Evolutionary conservation across 2,329 filamentous ascomycete species (phyloP).

Genomic region (Apiospora phragmitis): DNA sequence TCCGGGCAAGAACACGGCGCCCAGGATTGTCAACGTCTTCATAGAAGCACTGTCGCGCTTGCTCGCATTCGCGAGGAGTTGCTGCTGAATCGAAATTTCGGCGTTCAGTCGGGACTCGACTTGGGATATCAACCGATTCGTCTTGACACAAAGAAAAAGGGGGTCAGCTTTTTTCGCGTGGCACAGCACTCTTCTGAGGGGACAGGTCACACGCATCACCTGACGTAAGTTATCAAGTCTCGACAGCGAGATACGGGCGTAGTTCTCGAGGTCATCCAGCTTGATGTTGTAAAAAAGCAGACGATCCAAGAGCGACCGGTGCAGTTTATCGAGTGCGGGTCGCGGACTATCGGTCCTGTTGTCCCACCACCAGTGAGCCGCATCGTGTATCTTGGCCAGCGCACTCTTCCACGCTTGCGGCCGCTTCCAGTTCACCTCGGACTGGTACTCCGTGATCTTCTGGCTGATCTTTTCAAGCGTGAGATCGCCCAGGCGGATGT

Average conservation of each 20-base stretch:
- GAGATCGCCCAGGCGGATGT: conserved; percentile 22
- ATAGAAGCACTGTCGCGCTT: conserved; percentile 28
- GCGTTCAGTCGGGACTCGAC: conserved; percentile 29
- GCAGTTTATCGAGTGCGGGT: conserved; percentile 22
- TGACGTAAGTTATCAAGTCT: conserved; percentile 34
- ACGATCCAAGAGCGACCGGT: conserved; percentile 27
- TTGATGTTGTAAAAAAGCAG: conserved; percentile 34
- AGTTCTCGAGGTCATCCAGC: conserved; percentile 36
- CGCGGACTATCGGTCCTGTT: conserved; percentile 1
- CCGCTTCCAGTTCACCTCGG: conserved; percentile 33
- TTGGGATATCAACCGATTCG: not conserved
- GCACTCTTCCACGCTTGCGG: conserved; percentile 33
- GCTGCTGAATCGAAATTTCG: conserved; percentile 27
- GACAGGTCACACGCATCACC: conserved; percentile 29
- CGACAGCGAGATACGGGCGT: conserved; percentile 35
- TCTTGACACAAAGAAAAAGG: not conserved
- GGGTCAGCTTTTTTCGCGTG: not conserved
- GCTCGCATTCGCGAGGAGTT: conserved; percentile 21
- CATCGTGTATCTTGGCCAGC: conserved; percentile 21
- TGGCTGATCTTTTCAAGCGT: conserved; percentile 32
- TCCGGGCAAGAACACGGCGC: conserved; percentile 19
- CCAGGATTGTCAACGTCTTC: conserved; percentile 20
- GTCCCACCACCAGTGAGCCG: conserved; percentile 21
- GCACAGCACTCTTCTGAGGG: no score
- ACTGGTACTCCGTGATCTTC: conserved; percentile 31